phyloP scores from a whole-genome alignment of 2,329 filamentous ascomycete species.

The Chaetomium globosum region DNA sequence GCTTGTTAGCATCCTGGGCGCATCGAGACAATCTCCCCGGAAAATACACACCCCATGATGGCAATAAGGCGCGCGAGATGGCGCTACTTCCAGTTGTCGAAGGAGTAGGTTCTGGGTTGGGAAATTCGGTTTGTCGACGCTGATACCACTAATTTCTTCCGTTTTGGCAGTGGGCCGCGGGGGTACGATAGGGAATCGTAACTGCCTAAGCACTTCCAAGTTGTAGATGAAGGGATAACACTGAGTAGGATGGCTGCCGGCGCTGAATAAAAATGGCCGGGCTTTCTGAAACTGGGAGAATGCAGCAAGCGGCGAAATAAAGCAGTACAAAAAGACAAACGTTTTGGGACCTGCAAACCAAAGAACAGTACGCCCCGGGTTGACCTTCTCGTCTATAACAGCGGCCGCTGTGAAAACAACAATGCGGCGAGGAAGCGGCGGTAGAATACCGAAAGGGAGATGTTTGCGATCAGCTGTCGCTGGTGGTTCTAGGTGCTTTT shows the following conservation, averaged over 20 bases:
- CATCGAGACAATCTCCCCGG: not conserved
- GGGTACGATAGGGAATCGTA: not conserved
- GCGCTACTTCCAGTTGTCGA: conserved; percentile 12
- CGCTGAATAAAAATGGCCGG: conserved; percentile 40
- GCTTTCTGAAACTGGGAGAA: conserved; percentile 26
- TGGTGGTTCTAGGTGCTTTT: conserved; percentile 5
- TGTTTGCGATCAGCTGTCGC: conserved; percentile 1
- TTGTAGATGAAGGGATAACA: not conserved
- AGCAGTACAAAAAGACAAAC: conserved; percentile 9
- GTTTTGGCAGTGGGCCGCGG: not conserved
- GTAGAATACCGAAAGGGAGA: not conserved
- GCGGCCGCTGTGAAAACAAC: not conserved
- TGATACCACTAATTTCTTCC: not conserved
- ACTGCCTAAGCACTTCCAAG: not conserved
- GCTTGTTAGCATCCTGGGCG: conserved; percentile 20
- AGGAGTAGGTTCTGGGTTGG: not conserved
- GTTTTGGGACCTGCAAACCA: conserved; percentile 1
- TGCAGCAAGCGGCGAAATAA: conserved; percentile 8
- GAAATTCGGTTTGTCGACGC: conserved; percentile 7
- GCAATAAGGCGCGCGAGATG: conserved; percentile 14
- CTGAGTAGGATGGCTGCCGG: conserved; percentile 30
- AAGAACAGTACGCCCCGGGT: not conserved
- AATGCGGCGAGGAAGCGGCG: not conserved
- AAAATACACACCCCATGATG: conserved; percentile 40
- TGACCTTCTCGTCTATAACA: not conserved